Base-by-base conservation (phyloP, 2,329 filamentous ascomycete genomes). In the Sporothrix variecibatus region DNA sequence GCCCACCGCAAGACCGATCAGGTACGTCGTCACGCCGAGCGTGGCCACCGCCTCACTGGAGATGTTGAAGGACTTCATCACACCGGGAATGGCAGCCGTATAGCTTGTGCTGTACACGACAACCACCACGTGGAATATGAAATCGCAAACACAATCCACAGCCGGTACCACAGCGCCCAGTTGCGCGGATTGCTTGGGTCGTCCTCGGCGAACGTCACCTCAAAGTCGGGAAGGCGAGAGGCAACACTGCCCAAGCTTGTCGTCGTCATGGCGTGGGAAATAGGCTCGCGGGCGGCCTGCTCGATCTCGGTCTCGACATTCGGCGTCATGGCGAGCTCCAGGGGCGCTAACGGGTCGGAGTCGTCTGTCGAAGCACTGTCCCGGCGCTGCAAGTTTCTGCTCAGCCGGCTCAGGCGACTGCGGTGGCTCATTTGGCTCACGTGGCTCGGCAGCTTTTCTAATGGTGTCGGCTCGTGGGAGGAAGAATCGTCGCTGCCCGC, bases 61-160 rank as follows among this genome's bases (percentile, higher is more conserved):
- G 28, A 90, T 84, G 69, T 86, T 80, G 77, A 94, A 94, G 56
- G 92, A 89, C 20, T 84, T 80, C 82, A 90, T 89, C 82, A 95
- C 88, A 0, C 91, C 89, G 0, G 87, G 86, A 49, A 92, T 89
- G 8, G 89, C 89, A 0, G 91, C 89, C 1, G 93, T 94, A 80
- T 95, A 95, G 70, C 88, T 90, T 0, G 93, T 95, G 53, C 89
- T 92, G 80, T 94, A 93, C 49, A 93, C 81, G 17, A 94, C 90
- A 2, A 85, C 79, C 1, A 82, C 81, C 84, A 85, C 0, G 82
- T 84, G 2, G 82, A 80, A 77, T 79, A 86, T 56, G 82, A 83
- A n/a, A 85, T 81, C 56, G 75, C 82, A 81, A 82, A 79, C n/a
- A 84, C 78, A 17, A 79, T 77, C 80, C 81, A 85, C 15, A 77